Conservation (phyloP, 1,139 yeast genomes). For the Scheffersomyces stambukii region DNA sequence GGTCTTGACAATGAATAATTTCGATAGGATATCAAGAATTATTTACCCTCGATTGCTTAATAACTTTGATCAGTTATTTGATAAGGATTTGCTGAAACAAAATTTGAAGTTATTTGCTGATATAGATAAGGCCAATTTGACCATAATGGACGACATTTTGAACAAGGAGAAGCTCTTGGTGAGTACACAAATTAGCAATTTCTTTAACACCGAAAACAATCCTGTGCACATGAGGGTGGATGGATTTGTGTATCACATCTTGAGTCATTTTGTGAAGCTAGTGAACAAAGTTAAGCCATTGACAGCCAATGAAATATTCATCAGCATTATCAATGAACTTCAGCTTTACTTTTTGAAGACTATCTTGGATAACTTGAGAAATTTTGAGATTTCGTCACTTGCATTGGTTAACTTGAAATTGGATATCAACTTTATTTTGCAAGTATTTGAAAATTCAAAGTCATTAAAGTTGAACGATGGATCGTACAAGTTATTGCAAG, state of each 20-base stretch:
- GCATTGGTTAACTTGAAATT: conserved; percentile 26
- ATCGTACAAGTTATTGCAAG: conserved; percentile 32
- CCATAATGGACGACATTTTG: conserved; percentile 41
- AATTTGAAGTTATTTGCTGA: conserved; percentile 41
- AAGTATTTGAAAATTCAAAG: conserved; percentile 36
- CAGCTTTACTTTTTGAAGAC: conserved; percentile 34
- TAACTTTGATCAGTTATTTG: conserved; percentile 33
- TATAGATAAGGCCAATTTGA: conserved; percentile 39
- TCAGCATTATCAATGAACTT: conserved; percentile 35
- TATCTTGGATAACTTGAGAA: conserved; percentile 29
- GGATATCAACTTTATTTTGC: conserved; percentile 38
- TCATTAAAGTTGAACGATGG: conserved; percentile 34
- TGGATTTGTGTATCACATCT: conserved; percentile 37
- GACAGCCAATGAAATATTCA: conserved; percentile 35
- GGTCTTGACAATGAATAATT: conserved; percentile 44
- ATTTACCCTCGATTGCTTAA: conserved; percentile 32
- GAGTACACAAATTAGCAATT: conserved; percentile 24
- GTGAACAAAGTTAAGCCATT: conserved; percentile 41
- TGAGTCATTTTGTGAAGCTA: conserved; percentile 41
- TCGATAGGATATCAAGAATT: conserved; percentile 31
- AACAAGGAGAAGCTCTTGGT: conserved; percentile 36
- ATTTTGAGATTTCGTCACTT: conserved; percentile 13
- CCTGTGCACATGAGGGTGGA: conserved; percentile 24
- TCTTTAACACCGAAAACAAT: conserved; percentile 16
- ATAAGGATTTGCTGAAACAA: conserved; percentile 34